phyloP scores from a whole-genome alignment of 2,329 filamentous ascomycete species.

The Didymellaceae sp. region DNA sequence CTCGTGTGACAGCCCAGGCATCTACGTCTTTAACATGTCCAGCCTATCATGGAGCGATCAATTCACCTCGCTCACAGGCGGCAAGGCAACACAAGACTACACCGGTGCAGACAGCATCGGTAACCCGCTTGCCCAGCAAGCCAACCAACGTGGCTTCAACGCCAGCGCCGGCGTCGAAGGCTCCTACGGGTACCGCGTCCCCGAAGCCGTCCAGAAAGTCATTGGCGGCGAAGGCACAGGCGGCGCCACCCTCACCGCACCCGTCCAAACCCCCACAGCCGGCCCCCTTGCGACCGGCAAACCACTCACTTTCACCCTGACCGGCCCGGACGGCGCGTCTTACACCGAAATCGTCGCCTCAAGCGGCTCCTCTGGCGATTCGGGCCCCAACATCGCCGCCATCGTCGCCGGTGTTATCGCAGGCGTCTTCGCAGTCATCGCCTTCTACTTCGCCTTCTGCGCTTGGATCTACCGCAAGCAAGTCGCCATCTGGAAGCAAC shows the following conservation, averaged over 20 bases:
- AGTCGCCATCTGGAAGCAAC: constrained; percentile 71
- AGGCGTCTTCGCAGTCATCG: constrained; percentile 67
- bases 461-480: constrained; percentile 76
- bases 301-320: constrained; percentile 71
- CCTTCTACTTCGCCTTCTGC: constrained; percentile 72
- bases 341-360: constrained; percentile 47
- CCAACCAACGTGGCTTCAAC: constrained; percentile 58
- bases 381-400: constrained; percentile 58
- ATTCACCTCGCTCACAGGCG: constrained; percentile 70
- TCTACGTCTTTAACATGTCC: constrained; percentile 80
- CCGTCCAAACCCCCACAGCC: constrained; percentile 66
- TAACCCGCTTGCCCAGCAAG: constrained; percentile 60
- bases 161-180: constrained; percentile 64
- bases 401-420: constrained; percentile 68
- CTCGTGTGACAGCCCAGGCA: constrained; percentile 70
- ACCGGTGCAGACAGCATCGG: constrained; percentile 40
- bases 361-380: constrained; percentile 28
- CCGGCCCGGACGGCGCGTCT: constrained; percentile 50
- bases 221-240: constrained; percentile 73
- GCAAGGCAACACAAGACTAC: constrained; percentile 53
- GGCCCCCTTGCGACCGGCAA: constrained; percentile 75
- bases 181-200: constrained; percentile 72
- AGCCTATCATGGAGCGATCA: constrained; percentile 71
- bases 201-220: constrained; percentile 65
- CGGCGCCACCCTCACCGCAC: constrained; percentile 72